Base-by-base conservation (phyloP, 2,329 filamentous ascomycete species). In the Alternaria burnsii region DNA sequence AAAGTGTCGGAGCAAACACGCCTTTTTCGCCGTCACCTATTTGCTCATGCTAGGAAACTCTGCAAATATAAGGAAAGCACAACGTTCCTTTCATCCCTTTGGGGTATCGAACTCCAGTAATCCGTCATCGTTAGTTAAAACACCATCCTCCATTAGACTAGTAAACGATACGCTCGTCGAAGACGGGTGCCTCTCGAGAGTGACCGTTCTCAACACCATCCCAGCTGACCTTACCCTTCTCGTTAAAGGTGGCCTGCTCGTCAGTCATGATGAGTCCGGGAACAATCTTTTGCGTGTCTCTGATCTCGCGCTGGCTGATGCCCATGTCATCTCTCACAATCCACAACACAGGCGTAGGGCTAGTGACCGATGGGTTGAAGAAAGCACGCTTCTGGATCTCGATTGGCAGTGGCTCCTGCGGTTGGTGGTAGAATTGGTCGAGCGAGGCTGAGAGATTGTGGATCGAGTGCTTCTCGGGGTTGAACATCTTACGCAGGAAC, bases 221-320 rank as follows among this genome's bases (percentile, higher is more conserved):
- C 81, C 82, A 83, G 59, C 76, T 72, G 41, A 83, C 70, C 63
- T 75, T 79, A 24, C 80, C 80, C 70, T 83, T 78, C 67, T 81
- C 80, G 60, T 83, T 77, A 50, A 83, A 75, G 22, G 70, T 70
- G 18, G 82, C 81, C 41, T 78, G 80, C 38, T 82, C 80, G 53
- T 83, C 81, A 8, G 81, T 82, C 5, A 80, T 80, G n/a, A 70
- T 48, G 16, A 84, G 53, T 1, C 70, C 76, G 1, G 75, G 75
- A 4, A 78, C 71, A 24, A 73, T 75, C 57, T 78, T 79, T 54
- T 74, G 74, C 26, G 79, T 79, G 40, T 81, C 75, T 42, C 70
- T 63, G 18, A 82, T 78, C 64, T 83, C 81, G 43, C 81, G 73
- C 62, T 75, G 74, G 4, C 74, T 78, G 10, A 83, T 78, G 4